phyloP scores from a whole-genome alignment of 208 protist genomes.

The Trypanosoma caninum region DNA sequence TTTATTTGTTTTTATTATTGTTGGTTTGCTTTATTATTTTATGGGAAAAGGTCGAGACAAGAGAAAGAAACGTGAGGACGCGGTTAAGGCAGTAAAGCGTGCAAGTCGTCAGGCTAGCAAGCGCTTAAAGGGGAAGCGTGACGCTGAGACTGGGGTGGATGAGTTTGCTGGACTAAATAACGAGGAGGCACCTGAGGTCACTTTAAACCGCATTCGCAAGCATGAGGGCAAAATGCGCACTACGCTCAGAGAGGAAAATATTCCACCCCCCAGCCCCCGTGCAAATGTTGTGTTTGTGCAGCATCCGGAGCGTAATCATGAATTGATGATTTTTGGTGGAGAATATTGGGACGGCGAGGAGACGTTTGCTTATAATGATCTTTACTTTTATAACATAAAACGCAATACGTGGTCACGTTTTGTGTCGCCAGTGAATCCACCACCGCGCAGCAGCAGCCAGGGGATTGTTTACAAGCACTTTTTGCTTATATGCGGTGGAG shows the following conservation, averaged over 20 bases:
- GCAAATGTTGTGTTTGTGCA: conserved; percentile 74
- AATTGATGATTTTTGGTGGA: conserved; percentile 90
- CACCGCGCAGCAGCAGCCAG: conserved; percentile 81
- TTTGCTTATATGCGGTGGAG: conserved; percentile 83
- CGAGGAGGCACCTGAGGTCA: conserved; percentile 83
- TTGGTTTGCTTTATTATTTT: not conserved
- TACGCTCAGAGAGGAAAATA: conserved; percentile 59
- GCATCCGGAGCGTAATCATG: conserved; percentile 68
- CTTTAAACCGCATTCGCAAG: conserved; percentile 78
- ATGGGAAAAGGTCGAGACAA: conserved; percentile 93
- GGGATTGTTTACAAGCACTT: conserved; percentile 84
- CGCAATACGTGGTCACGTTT: conserved; percentile 65
- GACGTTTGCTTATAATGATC: conserved; percentile 88
- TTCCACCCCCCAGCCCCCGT: conserved; percentile 63
- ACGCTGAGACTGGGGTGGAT: conserved; percentile 22
- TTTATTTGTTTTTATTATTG: too few species aligned
- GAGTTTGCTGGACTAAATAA: conserved; percentile 62
- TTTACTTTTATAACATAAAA: conserved; percentile 80
- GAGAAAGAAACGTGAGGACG: conserved; percentile 87
- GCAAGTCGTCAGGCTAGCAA: conserved; percentile 64
- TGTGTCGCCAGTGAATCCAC: conserved; percentile 58
- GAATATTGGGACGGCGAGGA: conserved; percentile 87
- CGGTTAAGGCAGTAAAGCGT: conserved; percentile 69
- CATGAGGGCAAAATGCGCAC: conserved; percentile 54
- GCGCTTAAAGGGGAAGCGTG: conserved; percentile 34